Evolutionary conservation across 352 stramenopile species (phyloP).

Genomic region (Phytophthora pini): DNA sequence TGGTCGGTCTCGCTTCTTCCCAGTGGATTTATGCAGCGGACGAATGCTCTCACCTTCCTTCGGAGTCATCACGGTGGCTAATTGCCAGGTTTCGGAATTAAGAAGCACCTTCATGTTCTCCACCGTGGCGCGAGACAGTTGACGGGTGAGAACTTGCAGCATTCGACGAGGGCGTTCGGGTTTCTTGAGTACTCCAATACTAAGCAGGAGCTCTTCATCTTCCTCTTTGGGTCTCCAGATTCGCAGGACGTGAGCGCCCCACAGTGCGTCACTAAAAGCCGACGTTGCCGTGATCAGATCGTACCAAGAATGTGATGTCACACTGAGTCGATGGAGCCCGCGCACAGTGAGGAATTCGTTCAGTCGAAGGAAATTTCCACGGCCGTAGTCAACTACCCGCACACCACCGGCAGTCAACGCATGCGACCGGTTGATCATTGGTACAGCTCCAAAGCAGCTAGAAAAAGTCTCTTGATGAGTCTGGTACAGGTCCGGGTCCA

Average conservation of each 20-base stretch:
- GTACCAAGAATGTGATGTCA: slow-evolving; percentile 56
- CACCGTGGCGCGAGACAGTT: slow-evolving; percentile 47
- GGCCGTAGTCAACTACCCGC: slow-evolving; percentile 20
- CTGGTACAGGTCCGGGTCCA: slow-evolving; percentile 54
- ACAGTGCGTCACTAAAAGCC: slow-evolving; percentile 47
- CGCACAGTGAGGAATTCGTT: slow-evolving; percentile 55
- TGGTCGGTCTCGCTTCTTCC: slow-evolving; percentile 12
- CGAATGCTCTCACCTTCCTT: slow-evolving; percentile 10
- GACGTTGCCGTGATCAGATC: slow-evolving; percentile 50
- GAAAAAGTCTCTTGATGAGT: slow-evolving; percentile 36
- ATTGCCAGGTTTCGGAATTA: slow-evolving; percentile 56
- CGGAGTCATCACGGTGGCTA: slow-evolving; percentile 44
- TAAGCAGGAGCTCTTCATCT: slow-evolving; percentile 45
- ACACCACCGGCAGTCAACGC: neutral
- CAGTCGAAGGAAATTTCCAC: slow-evolving; percentile 51
- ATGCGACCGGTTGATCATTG: slow-evolving; percentile 21
- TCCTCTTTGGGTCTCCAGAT: slow-evolving; percentile 46
- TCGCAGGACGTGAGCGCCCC: slow-evolving; percentile 52
- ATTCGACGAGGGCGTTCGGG: slow-evolving; percentile 50
- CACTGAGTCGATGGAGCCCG: slow-evolving; percentile 50
- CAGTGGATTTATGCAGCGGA: slow-evolving; percentile 22
- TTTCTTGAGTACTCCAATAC: slow-evolving; percentile 51
- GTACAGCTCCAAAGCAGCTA: slow-evolving; percentile 35
- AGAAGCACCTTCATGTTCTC: slow-evolving; percentile 66
- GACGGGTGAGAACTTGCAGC: slow-evolving; percentile 58